A percentile compares a stretch with the other conserved stretches of the same genome.
Evolutionary conservation across 176 grass and related monocot species (phyloP).

Genomic region (Bonia amplexicaulis): DNA sequence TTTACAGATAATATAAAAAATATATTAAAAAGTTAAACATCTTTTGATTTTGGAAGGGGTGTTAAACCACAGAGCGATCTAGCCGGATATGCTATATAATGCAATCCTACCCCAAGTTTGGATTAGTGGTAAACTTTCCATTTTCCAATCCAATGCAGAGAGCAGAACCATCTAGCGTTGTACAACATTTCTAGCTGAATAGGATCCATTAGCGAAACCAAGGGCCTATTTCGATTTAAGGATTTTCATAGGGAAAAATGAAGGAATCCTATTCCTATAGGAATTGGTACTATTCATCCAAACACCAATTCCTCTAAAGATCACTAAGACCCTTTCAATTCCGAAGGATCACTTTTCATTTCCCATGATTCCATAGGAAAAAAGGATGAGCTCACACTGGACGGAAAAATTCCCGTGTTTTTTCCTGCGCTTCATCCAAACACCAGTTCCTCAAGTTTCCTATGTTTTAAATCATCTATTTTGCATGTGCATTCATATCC

Average conservation of each 20-base stretch:
- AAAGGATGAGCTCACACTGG: background rate
- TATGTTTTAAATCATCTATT: background rate
- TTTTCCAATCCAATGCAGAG: background rate
- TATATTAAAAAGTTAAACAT: too few species aligned
- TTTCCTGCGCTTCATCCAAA: background rate
- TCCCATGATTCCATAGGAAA: background rate
- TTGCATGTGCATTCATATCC: background rate
- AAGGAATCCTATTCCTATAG: background rate
- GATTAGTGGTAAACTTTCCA: background rate
- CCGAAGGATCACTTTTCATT: background rate
- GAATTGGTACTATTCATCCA: background rate
- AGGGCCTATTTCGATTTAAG: too few species aligned
- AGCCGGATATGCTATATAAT: background rate
- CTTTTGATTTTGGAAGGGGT: too few species aligned
- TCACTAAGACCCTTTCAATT: background rate
- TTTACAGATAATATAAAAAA: too few species aligned
- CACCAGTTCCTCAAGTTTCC: background rate
- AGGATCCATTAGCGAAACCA: background rate
- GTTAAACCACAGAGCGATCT: background rate
- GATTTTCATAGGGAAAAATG: background rate
- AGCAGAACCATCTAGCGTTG: too few species aligned
- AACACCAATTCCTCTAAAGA: too few species aligned
- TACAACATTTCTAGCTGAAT: background rate
- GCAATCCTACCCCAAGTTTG: background rate
- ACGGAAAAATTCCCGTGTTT: background rate